These are phyloP conservation scores for Citrus maxima DNA, from an alignment of 345 rosid species.

Conservation along the genomic window DNA sequence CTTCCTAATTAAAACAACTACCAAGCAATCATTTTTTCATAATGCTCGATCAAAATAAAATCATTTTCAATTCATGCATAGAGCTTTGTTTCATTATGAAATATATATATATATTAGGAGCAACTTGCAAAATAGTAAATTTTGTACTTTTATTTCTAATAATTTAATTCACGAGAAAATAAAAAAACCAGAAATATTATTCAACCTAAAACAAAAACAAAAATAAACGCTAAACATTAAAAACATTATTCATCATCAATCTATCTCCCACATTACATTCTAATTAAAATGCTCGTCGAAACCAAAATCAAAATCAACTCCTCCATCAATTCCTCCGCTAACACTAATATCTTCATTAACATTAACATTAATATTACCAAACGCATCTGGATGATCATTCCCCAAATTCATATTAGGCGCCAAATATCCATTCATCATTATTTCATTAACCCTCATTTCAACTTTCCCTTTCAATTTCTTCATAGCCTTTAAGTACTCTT, in stretches of 20 bases:
- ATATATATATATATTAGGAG: no score
- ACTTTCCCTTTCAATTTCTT: slow-evolving; percentile 25
- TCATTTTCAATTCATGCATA: no score
- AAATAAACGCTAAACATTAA: neutral
- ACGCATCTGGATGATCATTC: neutral
- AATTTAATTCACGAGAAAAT: no score
- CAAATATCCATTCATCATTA: slow-evolving; percentile 4
- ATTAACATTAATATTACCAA: neutral
- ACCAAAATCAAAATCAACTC: neutral
- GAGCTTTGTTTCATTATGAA: no score
- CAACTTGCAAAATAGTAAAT: no score
- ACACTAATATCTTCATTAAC: neutral
- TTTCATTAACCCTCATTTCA: slow-evolving; percentile 18
- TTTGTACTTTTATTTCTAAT: no score
- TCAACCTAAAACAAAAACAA: neutral
- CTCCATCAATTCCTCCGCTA: neutral
- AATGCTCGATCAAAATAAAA: no score
- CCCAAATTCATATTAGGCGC: neutral
- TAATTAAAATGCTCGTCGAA: neutral
- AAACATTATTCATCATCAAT: neutral
- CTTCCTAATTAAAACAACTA: no score
- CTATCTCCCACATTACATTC: neutral
- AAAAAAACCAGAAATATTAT: no score
- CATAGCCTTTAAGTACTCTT: slow-evolving; percentile 26
- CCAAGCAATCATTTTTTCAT: no score